Evolutionary conservation across 163 green algal genomes (phyloP).

Genomic region (Prototheca cutis): DNA sequence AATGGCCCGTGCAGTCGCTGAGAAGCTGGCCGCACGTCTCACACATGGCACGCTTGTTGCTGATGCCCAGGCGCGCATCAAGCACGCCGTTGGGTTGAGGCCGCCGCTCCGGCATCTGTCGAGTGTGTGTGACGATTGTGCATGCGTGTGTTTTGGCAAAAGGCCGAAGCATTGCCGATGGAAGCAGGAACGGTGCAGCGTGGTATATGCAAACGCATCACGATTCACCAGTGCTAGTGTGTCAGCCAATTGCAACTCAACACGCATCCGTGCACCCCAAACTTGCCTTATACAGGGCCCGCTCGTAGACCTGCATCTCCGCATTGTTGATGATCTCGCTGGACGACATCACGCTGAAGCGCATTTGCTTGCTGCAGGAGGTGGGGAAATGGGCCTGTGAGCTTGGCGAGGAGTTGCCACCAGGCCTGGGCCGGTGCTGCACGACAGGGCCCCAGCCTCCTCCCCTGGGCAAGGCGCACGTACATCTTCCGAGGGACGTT

Average conservation of each 20-base stretch:
- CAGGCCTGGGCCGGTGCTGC: background rate
- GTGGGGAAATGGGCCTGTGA: background rate
- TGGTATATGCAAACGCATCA: too few species aligned
- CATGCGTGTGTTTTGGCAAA: too few species aligned
- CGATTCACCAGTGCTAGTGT: too few species aligned
- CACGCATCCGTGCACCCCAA: too few species aligned
- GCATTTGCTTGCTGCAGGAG: conserved; percentile 63
- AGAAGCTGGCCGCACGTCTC: conserved; percentile 85
- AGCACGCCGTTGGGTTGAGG: conserved; percentile 75
- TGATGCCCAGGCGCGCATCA: conserved; percentile 72
- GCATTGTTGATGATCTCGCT: conserved; percentile 75
- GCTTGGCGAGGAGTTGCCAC: background rate
- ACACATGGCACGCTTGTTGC: conserved; percentile 77
- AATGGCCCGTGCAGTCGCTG: conserved; percentile 91
- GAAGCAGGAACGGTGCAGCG: background rate
- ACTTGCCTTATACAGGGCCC: conserved; percentile 72
- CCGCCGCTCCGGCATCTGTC: conserved; percentile 71
- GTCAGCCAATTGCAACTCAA: too few species aligned
- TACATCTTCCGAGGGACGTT: conserved; percentile 73
- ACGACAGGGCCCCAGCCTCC: background rate
- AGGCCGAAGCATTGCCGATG: background rate
- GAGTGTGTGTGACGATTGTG: background rate
- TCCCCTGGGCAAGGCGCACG: conserved; percentile 14
- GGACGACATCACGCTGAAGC: conserved; percentile 74
- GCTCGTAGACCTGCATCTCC: conserved; percentile 80